phyloP scores from a whole-genome alignment of 352 stramenopile genomes.

The Phytophthora pistaciae region DNA sequence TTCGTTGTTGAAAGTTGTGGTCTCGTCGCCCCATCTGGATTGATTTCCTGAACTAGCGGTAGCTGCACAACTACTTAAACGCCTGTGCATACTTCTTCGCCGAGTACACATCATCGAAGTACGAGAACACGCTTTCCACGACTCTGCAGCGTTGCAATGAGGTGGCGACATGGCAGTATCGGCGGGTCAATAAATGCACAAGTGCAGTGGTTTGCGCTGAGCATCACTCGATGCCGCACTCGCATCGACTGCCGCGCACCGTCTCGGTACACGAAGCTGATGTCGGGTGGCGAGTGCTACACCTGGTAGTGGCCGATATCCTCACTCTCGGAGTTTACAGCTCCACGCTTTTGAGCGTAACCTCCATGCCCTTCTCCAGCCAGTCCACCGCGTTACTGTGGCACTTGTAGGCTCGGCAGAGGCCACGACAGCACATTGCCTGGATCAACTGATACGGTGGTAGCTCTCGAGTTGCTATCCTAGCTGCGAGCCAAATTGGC shows the following conservation, averaged over 20 bases:
- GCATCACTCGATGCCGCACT: background rate
- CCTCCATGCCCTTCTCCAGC: background rate
- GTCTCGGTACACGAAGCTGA: background rate
- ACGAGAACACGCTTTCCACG: background rate
- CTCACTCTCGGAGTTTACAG: background rate
- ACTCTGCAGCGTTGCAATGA: background rate
- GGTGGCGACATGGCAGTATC: background rate
- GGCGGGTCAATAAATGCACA: background rate
- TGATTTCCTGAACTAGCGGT: background rate
- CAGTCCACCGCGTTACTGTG: background rate
- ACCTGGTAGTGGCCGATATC: background rate
- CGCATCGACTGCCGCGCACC: background rate
- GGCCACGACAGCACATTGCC: conserved; percentile 3
- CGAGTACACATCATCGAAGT: background rate
- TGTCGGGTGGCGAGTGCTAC: background rate
- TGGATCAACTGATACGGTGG: conserved; percentile 10
- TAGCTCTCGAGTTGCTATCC: background rate
- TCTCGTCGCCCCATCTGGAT: background rate
- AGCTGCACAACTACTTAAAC: background rate
- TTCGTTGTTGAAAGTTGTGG: background rate
- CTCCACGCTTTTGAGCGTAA: conserved; percentile 3
- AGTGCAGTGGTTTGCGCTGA: background rate
- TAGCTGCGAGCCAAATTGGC: background rate
- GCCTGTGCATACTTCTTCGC: background rate
- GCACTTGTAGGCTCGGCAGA: background rate